These are phyloP conservation scores for Raddia guianensis DNA, from an alignment of 176 grass and related monocot species.

Conservation along the genomic window DNA sequence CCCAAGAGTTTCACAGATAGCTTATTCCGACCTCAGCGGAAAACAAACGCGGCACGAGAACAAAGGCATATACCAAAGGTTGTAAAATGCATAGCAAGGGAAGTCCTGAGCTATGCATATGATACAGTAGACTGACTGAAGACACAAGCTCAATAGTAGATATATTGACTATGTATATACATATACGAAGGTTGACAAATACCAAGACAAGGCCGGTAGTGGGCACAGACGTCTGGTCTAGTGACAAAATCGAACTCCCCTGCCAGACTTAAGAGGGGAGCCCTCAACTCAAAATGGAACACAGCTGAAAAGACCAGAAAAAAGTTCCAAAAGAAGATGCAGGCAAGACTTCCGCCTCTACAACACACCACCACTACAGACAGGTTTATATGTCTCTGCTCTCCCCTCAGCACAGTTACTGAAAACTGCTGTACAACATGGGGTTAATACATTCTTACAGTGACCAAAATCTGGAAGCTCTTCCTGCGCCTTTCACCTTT, in stretches of 20 bases:
- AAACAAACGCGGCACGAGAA: too few species aligned
- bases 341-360: constrained; percentile 48
- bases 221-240: constrained; percentile 35
- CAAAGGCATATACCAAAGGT: too few species aligned
- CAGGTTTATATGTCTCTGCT: constrained; percentile 37
- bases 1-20: too few species aligned
- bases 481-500: constrained; percentile 61
- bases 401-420: constrained; percentile 48
- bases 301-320: constrained; percentile 43
- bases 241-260: constrained; percentile 62
- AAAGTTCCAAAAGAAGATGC: constrained; percentile 63
- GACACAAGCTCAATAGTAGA: constrained; percentile 48
- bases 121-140: background rate
- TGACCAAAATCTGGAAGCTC: constrained; percentile 83
- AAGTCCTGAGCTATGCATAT: too few species aligned
- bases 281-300: constrained; percentile 46
- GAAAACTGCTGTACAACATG: constrained; percentile 82
- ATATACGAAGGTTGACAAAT: constrained; percentile 47
- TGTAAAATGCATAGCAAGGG: too few species aligned
- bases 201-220: constrained; percentile 44
- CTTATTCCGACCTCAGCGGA: too few species aligned
- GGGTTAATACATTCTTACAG: constrained; percentile 59
- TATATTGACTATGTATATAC: constrained; percentile 42
- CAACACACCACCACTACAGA: constrained; percentile 47
- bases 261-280: constrained; percentile 47